phyloP scores from a whole-genome alignment of 2,329 filamentous ascomycete genomes.

The Penicillium paneum region DNA sequence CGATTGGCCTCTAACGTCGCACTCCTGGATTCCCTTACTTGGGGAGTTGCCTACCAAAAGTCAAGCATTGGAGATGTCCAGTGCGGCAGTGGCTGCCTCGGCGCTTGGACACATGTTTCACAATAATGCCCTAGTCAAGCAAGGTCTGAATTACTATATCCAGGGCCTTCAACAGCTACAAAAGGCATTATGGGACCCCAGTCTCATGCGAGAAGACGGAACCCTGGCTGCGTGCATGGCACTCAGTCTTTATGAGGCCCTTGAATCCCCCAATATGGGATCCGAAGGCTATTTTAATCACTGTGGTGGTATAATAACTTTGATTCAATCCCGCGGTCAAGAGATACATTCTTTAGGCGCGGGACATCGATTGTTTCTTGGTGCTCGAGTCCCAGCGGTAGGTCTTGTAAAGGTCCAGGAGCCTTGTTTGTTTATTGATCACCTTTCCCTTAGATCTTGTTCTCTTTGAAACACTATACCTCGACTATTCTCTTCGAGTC shows the following conservation, averaged over 20 bases:
- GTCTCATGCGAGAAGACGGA: conserved; percentile 34
- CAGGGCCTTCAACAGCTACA: conserved; percentile 37
- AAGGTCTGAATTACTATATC: conserved; percentile 35
- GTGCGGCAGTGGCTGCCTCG: background rate
- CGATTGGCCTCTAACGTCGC: background rate
- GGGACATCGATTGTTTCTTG: too few species aligned
- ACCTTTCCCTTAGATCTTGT: too few species aligned
- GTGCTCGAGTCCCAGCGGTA: too few species aligned
- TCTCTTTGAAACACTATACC: too few species aligned
- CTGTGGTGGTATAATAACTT: too few species aligned
- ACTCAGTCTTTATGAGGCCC: conserved; percentile 7
- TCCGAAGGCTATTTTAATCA: too few species aligned
- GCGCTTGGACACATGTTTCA: background rate
- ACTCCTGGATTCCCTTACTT: background rate
- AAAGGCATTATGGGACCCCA: conserved; percentile 26
- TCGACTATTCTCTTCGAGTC: too few species aligned
- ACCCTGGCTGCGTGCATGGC: conserved; percentile 38
- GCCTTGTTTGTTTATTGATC: too few species aligned
- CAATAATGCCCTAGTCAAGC: conserved; percentile 16
- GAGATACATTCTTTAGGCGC: too few species aligned
- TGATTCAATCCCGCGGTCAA: too few species aligned
- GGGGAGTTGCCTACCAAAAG: background rate
- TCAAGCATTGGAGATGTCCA: background rate
- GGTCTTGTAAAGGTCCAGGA: too few species aligned
- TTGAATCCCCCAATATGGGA: too few species aligned